Evolutionary conservation across 371 early-diverging fungal genomes (phyloP).

Genomic region (Rhizopus stolonifer): DNA sequence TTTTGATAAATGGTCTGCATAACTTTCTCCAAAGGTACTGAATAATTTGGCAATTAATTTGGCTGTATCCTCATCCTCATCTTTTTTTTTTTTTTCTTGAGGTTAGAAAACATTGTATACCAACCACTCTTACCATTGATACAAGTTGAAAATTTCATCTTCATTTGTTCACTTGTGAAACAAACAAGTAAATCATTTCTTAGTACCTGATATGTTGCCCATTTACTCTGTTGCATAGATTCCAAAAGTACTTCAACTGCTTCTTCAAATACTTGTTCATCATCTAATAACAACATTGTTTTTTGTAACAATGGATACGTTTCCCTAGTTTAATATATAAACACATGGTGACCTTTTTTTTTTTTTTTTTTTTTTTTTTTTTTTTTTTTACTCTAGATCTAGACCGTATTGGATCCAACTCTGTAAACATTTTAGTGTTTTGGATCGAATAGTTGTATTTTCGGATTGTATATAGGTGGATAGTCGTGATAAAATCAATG

Average conservation of each 20-base stretch:
- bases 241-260: slow-evolving; percentile 57
- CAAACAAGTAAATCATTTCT: slow-evolving; percentile 55
- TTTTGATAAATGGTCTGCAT: slow-evolving; percentile 56
- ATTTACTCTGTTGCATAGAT: slow-evolving; percentile 48
- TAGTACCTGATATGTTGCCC: slow-evolving; percentile 39
- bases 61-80: slow-evolving; percentile 59
- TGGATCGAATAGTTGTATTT: slow-evolving; percentile 34
- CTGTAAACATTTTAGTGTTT: slow-evolving; percentile 53
- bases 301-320: slow-evolving; percentile 45
- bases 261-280: slow-evolving; percentile 47
- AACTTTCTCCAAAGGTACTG: slow-evolving; percentile 71
- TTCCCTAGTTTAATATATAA: slow-evolving; percentile 20
- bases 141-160: slow-evolving; percentile 41
- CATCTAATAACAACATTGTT: slow-evolving; percentile 38
- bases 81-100: no score
- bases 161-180: slow-evolving; percentile 55
- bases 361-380: no score
- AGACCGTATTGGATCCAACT: slow-evolving; percentile 70
- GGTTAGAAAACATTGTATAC: no score
- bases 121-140: slow-evolving; percentile 50
- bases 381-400: slow-evolving; percentile 44
- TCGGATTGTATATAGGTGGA: slow-evolving; percentile 15
- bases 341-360: no score
- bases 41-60: slow-evolving; percentile 59
- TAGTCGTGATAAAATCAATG: slow-evolving; percentile 48